Evolutionary conservation across 2,329 filamentous ascomycete species (phyloP), one percentile per base, ranked within the genome.

Genomic region (Dothistroma pini): DNA sequence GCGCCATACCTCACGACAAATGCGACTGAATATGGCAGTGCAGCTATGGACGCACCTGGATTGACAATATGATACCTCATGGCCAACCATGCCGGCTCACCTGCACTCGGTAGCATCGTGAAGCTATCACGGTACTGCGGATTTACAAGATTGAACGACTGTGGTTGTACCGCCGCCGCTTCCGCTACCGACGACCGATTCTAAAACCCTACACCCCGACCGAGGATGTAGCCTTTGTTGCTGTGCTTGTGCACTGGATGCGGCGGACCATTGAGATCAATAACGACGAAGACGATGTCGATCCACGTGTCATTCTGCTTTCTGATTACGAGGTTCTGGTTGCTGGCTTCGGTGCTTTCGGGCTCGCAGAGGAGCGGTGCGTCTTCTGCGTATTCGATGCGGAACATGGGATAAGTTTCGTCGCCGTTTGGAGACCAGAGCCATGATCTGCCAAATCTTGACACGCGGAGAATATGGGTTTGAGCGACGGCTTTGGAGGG

Each of bases 191-290:
- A 79, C 2, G 69, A 71, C 77, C 81, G 88, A 12, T 75, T 78
- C 69, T 83, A 88, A 1, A 54, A 32, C 1, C 73, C 73, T 14
- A 65, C 57, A 1, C 84, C 85, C 0, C 73, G 60, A 0, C 85
- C 86, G 35, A 88, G 78, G 21, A 81, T 73, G 66, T 79, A 87
- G 74, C 83, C 84, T 69, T 85, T 86, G 67, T 81, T 84, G 52
- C 81, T 81, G 72, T 88, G 86, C 75, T 87, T 87, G 78, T 88
- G 86, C 55, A 88, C 83, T 0, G 84, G 82, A 61, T 88, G 86
- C 10, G 81, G 76, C 19, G 57, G 57, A 6, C 65, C 66, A 1
- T 61, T 56, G 19, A 32, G 21, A 25, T 57, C 34, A 4, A 22
- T 55, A 6, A 69, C 66, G 14, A 66, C 51, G 62, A 75, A 66